Evolutionary conservation across 2,329 filamentous ascomycete genomes (phyloP).

Genomic region (Diaporthe aspalathi): DNA sequence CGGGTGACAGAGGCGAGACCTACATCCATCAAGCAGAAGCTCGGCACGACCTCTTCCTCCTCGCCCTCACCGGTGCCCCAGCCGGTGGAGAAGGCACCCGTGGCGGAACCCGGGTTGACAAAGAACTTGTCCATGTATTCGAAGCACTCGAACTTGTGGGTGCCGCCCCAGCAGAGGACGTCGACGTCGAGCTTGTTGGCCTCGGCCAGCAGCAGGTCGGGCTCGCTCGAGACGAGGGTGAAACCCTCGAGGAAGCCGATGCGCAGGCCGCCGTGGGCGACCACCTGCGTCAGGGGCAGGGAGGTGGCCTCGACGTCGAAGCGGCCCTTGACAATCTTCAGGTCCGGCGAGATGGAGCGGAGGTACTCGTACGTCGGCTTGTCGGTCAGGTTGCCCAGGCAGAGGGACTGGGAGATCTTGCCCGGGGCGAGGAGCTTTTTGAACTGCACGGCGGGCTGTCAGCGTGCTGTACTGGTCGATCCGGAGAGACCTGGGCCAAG

Average conservation of each 20-base stretch:
- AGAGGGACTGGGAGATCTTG: conserved; percentile 85
- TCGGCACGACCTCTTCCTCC: conserved; percentile 82
- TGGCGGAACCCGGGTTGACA: conserved; percentile 75
- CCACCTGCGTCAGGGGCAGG: conserved; percentile 73
- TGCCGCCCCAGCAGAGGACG: conserved; percentile 76
- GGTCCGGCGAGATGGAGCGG: conserved; percentile 77
- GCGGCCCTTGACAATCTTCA: conserved; percentile 76
- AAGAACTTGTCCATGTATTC: conserved; percentile 82
- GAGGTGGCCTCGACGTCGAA: conserved; percentile 75
- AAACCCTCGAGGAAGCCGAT: conserved; percentile 77
- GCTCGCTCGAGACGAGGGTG: conserved; percentile 74
- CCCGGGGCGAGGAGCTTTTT: conserved; percentile 86
- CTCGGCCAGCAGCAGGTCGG: conserved; percentile 74
- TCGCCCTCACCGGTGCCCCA: conserved; percentile 70
- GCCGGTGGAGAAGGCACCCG: conserved; percentile 70
- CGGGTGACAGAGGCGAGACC: conserved; percentile 55
- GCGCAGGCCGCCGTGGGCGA: conserved; percentile 73
- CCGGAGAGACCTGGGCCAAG: conserved; percentile 30
- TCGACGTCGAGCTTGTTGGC: conserved; percentile 76
- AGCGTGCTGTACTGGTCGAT: neutral
- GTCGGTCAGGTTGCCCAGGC: conserved; percentile 84
- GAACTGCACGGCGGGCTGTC: conserved; percentile 65
- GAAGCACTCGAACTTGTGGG: conserved; percentile 76
- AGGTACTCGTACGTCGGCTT: conserved; percentile 85
- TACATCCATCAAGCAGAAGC: conserved; percentile 98